Conservation (phyloP, 495 filamentous ascomycete species). For the Hypoxylon subgilvum region DNA sequence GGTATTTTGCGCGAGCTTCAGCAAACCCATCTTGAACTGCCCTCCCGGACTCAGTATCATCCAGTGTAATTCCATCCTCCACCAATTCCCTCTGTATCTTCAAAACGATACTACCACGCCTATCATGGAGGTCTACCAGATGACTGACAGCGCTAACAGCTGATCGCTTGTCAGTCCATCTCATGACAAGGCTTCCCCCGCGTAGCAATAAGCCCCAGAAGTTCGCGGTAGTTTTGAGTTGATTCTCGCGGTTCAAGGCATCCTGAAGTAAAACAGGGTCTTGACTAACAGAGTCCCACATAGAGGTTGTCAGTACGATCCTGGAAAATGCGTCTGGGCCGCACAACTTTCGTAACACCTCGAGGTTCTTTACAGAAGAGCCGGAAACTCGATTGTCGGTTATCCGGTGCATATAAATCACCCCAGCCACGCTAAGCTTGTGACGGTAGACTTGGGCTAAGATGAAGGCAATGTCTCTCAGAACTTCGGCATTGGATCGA, state of each 20-base stretch:
- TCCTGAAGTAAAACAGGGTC: neutral
- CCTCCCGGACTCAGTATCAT: constrained; percentile 30
- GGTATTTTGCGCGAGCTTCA: neutral
- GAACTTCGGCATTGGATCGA: constrained; percentile 38
- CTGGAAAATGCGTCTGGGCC: constrained; percentile 45
- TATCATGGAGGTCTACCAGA: constrained; percentile 27
- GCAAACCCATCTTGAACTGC: neutral
- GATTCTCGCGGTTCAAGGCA: constrained; percentile 37
- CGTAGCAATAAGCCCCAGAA: constrained; percentile 43
- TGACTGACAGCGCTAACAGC: constrained; percentile 24
- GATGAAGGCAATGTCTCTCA: constrained; percentile 30
- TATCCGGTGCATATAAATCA: constrained; percentile 45
- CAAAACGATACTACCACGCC: constrained; percentile 24
- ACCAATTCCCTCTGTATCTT: constrained; percentile 9
- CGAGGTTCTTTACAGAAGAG: constrained; percentile 46
- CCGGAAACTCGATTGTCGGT: constrained; percentile 41
- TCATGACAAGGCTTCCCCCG: constrained; percentile 21
- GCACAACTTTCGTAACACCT: constrained; percentile 52
- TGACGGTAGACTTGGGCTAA: constrained; percentile 24
- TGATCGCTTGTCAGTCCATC: constrained; percentile 25
- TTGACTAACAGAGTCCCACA: constrained; percentile 46
- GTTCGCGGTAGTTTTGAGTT: constrained; percentile 37
- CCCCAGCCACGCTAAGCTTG: constrained; percentile 13
- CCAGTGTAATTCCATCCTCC: constrained; percentile 23
- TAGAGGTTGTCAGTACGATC: constrained; percentile 52